Evolutionary conservation across 1,139 yeast species (phyloP).

Genomic region (Geotrichum fermentans): DNA sequence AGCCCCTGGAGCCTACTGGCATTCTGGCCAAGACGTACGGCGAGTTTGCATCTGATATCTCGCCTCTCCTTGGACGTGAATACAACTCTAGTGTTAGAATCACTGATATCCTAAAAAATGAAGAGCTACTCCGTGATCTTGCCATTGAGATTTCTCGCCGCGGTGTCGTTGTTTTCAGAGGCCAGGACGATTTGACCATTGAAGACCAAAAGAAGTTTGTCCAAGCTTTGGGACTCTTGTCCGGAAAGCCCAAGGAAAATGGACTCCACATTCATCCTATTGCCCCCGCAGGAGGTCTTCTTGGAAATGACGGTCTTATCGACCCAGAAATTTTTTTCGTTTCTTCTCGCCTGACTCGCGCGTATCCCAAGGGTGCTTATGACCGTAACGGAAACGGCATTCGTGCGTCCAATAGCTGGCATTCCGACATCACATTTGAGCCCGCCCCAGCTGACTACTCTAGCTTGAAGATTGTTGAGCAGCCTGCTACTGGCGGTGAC

Average conservation of each 20-base stretch:
- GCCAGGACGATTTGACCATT: constrained; percentile 54
- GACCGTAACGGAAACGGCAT: constrained; percentile 8
- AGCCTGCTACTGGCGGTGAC: constrained; percentile 46
- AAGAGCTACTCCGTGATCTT: constrained; percentile 46
- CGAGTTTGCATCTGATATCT: constrained; percentile 27
- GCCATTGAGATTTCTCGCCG: constrained; percentile 60
- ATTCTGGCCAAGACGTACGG: constrained; percentile 27
- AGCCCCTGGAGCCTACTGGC: constrained; percentile 24
- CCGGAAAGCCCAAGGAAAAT: constrained; percentile 62
- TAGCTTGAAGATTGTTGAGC: constrained; percentile 42
- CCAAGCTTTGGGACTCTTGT: constrained; percentile 55
- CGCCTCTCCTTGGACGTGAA: constrained; percentile 35
- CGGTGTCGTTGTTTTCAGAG: constrained; percentile 63
- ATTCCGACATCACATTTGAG: constrained; percentile 47
- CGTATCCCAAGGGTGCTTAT: constrained; percentile 22
- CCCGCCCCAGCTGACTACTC: constrained; percentile 46
- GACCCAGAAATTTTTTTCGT: constrained; percentile 25
- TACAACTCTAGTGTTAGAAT: constrained; percentile 36
- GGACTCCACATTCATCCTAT: constrained; percentile 50
- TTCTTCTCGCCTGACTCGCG: constrained; percentile 28
- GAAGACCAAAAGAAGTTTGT: constrained; percentile 51
- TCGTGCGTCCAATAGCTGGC: constrained; percentile 36
- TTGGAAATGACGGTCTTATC: constrained; percentile 22
- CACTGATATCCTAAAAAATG: constrained; percentile 48
- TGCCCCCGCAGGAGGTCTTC: constrained; percentile 34